Evolutionary conservation across 148 eudicot genomes (phyloP).

Genomic region (Chenopodium suecicum): DNA sequence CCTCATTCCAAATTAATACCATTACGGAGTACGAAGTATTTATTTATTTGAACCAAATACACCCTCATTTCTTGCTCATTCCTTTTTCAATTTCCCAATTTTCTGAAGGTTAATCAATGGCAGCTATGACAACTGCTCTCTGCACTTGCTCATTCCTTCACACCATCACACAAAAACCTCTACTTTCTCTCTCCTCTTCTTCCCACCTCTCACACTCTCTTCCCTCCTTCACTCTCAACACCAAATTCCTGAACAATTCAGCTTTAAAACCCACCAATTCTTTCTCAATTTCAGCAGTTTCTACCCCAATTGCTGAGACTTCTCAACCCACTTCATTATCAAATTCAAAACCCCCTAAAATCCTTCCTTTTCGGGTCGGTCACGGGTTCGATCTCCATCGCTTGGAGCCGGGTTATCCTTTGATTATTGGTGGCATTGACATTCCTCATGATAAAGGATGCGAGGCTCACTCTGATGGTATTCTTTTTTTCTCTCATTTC

Average conservation of each 20-base stretch:
- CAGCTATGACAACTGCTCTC: slow-evolving; percentile 22
- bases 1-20: no score
- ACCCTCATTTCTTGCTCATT: no score
- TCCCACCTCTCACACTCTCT: neutral
- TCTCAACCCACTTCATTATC: slow-evolving; percentile 26
- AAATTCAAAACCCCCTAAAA: slow-evolving; percentile 39
- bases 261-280: neutral
- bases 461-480: slow-evolving; percentile 99
- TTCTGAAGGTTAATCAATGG: neutral
- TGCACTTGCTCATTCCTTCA: slow-evolving; percentile 10
- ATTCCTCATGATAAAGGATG: slow-evolving; percentile 93
- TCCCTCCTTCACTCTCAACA: slow-evolving; percentile 16
- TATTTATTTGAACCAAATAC: no score
- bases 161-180: slow-evolving; percentile 14
- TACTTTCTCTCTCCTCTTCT: slow-evolving; percentile 17
- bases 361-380: slow-evolving; percentile 82
- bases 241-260: slow-evolving; percentile 9
- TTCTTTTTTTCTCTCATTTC: neutral
- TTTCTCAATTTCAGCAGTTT: slow-evolving; percentile 36
- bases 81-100: no score
- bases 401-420: slow-evolving; percentile 89
- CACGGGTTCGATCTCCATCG: slow-evolving; percentile 96
- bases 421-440: slow-evolving; percentile 83
- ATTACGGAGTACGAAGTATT: no score
- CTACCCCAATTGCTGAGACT: slow-evolving; percentile 45